Evolutionary conservation across 2,329 filamentous ascomycete species (phyloP), one percentile per base, ranked within the genome.

Genomic region (Pyrenophora teres): DNA sequence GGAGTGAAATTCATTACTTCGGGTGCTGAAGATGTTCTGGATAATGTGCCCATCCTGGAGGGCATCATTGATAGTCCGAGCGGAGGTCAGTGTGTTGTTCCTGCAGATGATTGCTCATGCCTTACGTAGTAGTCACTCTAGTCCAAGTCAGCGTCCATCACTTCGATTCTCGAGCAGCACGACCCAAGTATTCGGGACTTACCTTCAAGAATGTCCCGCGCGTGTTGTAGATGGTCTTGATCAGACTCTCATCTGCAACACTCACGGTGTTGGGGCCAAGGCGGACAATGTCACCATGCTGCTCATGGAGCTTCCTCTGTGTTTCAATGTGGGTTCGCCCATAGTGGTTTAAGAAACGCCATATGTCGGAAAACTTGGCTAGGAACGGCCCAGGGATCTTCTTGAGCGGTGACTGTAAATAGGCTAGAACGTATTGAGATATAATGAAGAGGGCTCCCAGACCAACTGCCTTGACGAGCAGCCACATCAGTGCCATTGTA

Each of bases 151-250:
- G 49, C 15, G 25, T 9, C 10, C 25, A 27, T 33, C 16, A 6
- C 13, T 4, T 1, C 23, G 27, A 31, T 13, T 4, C 1, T 5
- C 18, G 6, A 30, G 30, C 25, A 30, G 32, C 13, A n/a, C 7
- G 33, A 30, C 27, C 5, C 19, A 21, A 21, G 19, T 30, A 25
- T 19, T 6, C 27, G 10, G 23, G 9, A 52, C 57, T 35, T 38
- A 65, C 67, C 62, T 72, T 72, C 15, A 65, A 18, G 43, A 69
- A 71, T 4, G 64, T 70, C 31, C 66, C 68, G 44, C 67, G 59
- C 15, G 63, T 69, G 7, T 63, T 64, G 56, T 72, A 72, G 44
- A 72, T 69, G 0, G 57, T 65, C 58, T 70, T 70, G 52, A 71
- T 58, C n/a, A 69, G 57, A 39, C 47, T 51, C 5, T 63, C 54